phyloP scores from a whole-genome alignment of 164 flowering plant genomes.

The Akebia trifoliata region DNA sequence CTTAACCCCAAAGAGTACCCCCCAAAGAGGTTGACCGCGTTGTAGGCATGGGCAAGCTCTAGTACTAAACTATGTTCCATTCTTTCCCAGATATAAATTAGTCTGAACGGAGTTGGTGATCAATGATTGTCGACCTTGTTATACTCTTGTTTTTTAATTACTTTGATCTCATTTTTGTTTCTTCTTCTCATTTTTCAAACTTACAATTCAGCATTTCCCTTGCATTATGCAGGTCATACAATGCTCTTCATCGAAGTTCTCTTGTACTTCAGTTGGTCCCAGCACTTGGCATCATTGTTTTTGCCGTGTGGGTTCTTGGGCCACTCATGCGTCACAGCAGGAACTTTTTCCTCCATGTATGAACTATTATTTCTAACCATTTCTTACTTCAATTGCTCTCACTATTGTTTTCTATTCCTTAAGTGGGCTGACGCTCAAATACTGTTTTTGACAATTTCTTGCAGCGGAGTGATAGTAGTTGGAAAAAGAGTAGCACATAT shows the following conservation, averaged over 20 bases:
- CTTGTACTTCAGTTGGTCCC: constrained; percentile 52
- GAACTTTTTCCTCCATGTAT: constrained; percentile 54
- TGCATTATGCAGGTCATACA: constrained; percentile 47
- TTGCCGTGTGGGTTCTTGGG: constrained; percentile 76
- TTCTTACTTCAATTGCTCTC: not conserved
- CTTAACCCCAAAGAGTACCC: no score
- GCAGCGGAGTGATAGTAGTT: constrained; percentile 64
- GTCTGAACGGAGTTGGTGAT: not conserved
- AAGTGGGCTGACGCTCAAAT: not conserved
- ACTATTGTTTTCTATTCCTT: not conserved
- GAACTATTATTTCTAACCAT: constrained; percentile 9
- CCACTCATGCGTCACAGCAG: constrained; percentile 65
- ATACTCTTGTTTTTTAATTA: not conserved
- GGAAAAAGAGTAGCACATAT: constrained; percentile 69
- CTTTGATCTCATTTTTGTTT: not conserved
- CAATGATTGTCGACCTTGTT: not conserved
- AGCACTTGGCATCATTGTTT: constrained; percentile 57
- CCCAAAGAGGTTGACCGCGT: no score
- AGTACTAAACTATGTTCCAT: not conserved
- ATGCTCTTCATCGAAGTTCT: constrained; percentile 44
- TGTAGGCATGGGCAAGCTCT: no score
- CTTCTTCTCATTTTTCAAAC: not conserved
- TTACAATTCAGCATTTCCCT: not conserved
- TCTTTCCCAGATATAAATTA: not conserved
- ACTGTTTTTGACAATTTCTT: constrained; percentile 12